These are phyloP conservation scores for Populus hybrid DNA, from an alignment of 441 rosid genomes.

Conservation along the genomic window DNA sequence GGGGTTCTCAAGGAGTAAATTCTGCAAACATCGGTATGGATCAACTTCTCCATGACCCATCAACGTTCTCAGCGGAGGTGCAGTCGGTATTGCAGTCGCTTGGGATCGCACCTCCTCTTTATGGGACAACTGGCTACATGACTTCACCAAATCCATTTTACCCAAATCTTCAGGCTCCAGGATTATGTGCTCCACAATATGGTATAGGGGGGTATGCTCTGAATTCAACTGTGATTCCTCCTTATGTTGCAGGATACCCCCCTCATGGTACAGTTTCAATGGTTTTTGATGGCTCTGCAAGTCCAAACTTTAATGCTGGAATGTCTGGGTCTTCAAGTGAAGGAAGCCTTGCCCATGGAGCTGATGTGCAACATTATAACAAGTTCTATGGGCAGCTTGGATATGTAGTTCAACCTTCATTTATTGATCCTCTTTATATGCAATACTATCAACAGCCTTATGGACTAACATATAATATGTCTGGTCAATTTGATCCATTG, in stretches of 20 bases:
- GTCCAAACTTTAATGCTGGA: constrained; percentile 40
- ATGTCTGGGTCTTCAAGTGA: constrained; percentile 37
- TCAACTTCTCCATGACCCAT: constrained; percentile 31
- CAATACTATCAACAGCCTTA: constrained; percentile 47
- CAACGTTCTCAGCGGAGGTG: constrained; percentile 35
- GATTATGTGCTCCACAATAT: constrained; percentile 51
- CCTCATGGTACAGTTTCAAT: constrained; percentile 41
- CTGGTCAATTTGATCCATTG: constrained; percentile 36
- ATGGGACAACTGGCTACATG: constrained; percentile 37
- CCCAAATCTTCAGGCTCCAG: constrained; percentile 36
- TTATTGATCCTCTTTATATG: constrained; percentile 43
- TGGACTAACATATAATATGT: constrained; percentile 35
- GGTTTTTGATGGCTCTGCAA: constrained; percentile 34
- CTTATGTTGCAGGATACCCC: constrained; percentile 47
- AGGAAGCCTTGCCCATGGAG: constrained; percentile 37
- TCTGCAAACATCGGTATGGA: constrained; percentile 31
- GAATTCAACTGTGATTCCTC: constrained; percentile 37
- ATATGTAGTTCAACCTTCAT: constrained; percentile 41
- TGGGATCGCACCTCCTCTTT: constrained; percentile 45
- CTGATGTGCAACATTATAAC: constrained; percentile 44
- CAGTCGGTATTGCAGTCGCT: constrained; percentile 47
- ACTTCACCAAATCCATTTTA: constrained; percentile 44
- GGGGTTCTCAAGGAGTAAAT: constrained; percentile 34
- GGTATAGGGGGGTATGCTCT: constrained; percentile 45
- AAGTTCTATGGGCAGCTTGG: constrained; percentile 47